Base-by-base conservation (phyloP, 129 eudicot species). In the Helichrysum umbraculigerum region DNA sequence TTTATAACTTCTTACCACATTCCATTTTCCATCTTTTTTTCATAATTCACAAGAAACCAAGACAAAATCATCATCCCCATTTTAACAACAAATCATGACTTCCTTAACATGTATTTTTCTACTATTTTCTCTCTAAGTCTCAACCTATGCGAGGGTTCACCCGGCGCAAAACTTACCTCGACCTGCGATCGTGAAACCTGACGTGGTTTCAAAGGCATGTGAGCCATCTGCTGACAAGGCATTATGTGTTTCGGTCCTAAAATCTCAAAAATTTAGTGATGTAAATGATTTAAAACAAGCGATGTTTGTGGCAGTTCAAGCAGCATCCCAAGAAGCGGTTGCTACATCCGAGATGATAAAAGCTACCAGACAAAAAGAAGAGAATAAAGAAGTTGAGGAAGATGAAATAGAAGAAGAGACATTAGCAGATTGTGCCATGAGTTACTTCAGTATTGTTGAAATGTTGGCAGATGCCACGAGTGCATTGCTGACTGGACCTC, bases 251-350 rank as follows among this genome's bases (percentile, higher is more conserved):
- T 56, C 71, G 0, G 39, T 77, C 29, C 82, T 93, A 16, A 78
- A 78, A 5, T 29, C 92, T 0, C 86, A 84, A 9, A 74, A 78
- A 25, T 32, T 73, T 9, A 71, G 82, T 32, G 65, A 64, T 3
- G 77, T 78, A 8, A 81, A 79, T 0, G 80, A 82, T 34, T 71
- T 89, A 4, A 88, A 79, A 57, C 87, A 78, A 7, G 87, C 92
- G 0, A 71, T 90, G 2, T 82, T 85, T 22, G 79, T 86, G 20
- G 79, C 96, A 16, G 56, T 93, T 15, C 77, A 79, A 39, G 30
- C 47, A 0, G 91, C 90, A 2, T 82, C 90, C 11, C 16, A 25
- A 5, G 81, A 65, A 16, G 87, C 88, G 0, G 59, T 76, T 0
- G 77, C 76, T 16, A 75, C 82, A 1, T 62, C 89, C 0, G 73